Evolutionary conservation across 2,329 filamentous ascomycete genomes (phyloP).

Genomic region (Ceratocystis ficicola): DNA sequence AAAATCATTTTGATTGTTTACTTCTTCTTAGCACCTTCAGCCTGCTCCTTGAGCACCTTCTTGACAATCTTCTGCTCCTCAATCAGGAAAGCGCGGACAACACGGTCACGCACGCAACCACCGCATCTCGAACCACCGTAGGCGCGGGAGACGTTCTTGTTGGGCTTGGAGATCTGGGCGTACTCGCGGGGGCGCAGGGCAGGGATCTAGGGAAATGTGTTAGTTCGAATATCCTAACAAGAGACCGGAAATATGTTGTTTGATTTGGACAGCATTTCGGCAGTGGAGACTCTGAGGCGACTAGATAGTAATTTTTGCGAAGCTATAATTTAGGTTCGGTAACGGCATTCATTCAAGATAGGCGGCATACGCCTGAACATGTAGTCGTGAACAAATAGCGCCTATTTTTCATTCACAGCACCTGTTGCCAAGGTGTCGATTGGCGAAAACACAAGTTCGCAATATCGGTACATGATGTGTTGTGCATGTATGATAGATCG

Average conservation of each 20-base stretch:
- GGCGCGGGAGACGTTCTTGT: constrained; percentile 98
- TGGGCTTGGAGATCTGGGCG: constrained; percentile 88
- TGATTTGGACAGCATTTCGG: background rate
- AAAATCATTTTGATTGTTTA: constrained; percentile 39
- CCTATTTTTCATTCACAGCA: too few species aligned
- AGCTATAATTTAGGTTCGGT: background rate
- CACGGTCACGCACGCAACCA: constrained; percentile 95
- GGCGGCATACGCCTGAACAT: background rate
- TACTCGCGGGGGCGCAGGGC: constrained; percentile 98
- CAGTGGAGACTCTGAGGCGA: background rate
- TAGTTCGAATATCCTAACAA: background rate
- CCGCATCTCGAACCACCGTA: constrained; percentile 98
- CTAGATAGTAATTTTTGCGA: background rate
- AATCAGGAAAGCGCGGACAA: constrained; percentile 96
- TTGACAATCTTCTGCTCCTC: constrained; percentile 99
- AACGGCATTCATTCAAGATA: background rate
- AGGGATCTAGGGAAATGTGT: constrained; percentile 51
- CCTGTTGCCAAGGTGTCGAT: too few species aligned
- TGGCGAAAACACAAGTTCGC: background rate
- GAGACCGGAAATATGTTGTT: background rate
- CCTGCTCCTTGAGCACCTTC: constrained; percentile 99
- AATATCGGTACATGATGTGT: background rate
- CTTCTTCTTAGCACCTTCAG: constrained; percentile 58
- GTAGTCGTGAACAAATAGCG: too few species aligned
- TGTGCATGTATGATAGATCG: background rate